Base-by-base conservation (phyloP, 345 rosid genomes). In the Lumnitzera littorea region DNA sequence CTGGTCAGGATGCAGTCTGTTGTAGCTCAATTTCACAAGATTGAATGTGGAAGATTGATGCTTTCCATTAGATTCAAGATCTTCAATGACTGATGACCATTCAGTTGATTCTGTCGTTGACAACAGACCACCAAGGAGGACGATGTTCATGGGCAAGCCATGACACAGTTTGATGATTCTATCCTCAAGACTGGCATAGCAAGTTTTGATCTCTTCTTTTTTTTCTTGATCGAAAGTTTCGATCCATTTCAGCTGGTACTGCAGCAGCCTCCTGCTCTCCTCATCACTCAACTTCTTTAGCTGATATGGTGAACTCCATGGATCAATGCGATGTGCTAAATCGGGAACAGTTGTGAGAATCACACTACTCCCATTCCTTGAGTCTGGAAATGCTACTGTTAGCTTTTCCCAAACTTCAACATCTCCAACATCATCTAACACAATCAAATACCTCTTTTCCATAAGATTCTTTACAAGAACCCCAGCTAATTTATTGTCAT, bases 361-460 rank as follows among this genome's bases (percentile, higher is more conserved):
- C 12, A 53, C 50, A 43, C 57, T 62, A 49, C 66, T 62, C 14
- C 63, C 55, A 0, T 23, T 48, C 1, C 0, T 12, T 4, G 11
- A 15, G 43, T 46, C 66, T 13, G n/a, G 41, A 2, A 62, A 62
- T 2, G 49, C 20, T 2, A 29, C 11, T 13, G 15, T 13, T 6
- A 62, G 48, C 50, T 46, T 2, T 1, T 52, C 12, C 11, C 53
- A 50, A 15, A 62, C 10, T 1, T 13, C 4, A 17, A 23, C 24
- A 13, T 52, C 16, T 0, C 3, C 0, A 12, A 12, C 56, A 51
- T 63, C 58, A 24, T 49, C 62, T 12, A 24, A 10, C 10, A 58
- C 57, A 13, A 78, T 55, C 13, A 55, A 48, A 58, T 57, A 68
- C 70, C 63, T 67, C 17, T 36, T 58, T 13, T n/a, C 15, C 12